phyloP scores from a whole-genome alignment of 768 basidiomycete genomes.

The Suillus weaverae region DNA sequence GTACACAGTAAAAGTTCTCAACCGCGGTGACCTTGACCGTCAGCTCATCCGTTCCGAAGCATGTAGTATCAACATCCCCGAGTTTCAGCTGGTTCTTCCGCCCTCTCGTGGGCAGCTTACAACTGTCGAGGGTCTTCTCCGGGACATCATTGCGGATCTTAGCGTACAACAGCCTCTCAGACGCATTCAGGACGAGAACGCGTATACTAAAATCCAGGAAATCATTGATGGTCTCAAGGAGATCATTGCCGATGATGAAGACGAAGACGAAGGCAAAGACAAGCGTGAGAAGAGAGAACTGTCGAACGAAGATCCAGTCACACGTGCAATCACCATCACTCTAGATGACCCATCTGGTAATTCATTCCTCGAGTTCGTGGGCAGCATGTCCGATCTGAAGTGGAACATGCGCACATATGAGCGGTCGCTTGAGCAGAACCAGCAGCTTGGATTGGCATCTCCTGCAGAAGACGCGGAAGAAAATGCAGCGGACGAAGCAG shows the following conservation, averaged over 20 bases:
- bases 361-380: slow-evolving; percentile 92
- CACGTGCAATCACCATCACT: slow-evolving; percentile 75
- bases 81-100: slow-evolving; percentile 90
- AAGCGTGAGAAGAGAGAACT: slow-evolving; percentile 29
- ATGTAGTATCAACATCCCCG: slow-evolving; percentile 81
- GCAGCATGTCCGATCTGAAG: slow-evolving; percentile 85
- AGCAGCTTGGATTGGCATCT: slow-evolving; percentile 69
- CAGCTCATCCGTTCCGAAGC: slow-evolving; percentile 89
- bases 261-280: slow-evolving; percentile 36
- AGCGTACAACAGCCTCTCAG: slow-evolving; percentile 81
- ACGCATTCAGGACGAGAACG: slow-evolving; percentile 70
- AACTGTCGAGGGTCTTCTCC: slow-evolving; percentile 92
- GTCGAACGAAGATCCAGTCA: slow-evolving; percentile 47
- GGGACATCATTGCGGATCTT: slow-evolving; percentile 81
- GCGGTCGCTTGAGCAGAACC: slow-evolving; percentile 79
- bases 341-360: slow-evolving; percentile 95
- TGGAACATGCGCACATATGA: slow-evolving; percentile 88
- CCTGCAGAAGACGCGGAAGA: slow-evolving; percentile 39
- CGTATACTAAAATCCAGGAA: slow-evolving; percentile 70
- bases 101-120: slow-evolving; percentile 89
- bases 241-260: slow-evolving; percentile 63
- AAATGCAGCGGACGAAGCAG: slow-evolving; percentile 12
- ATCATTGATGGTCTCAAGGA: slow-evolving; percentile 67
- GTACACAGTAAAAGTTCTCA: slow-evolving; percentile 78
- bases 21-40: slow-evolving; percentile 79